These are phyloP conservation scores for Hordeum vulgare DNA, from an alignment of 176 grass and related monocot genomes.

Conservation along the genomic window MorexV3_pseudomolecules_assembly NC_058522.1:533873797-533874296, in stretches of 20 bases:
- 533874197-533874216: conserved; percentile 44
- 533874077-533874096: conserved; percentile 67
- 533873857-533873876: conserved; percentile 87
- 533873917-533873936: conserved; percentile 53
- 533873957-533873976: conserved; percentile 88
- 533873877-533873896: conserved; percentile 91
- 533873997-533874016: conserved; percentile 77
- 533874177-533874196: conserved; percentile 51
- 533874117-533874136: neutral
- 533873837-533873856: conserved; percentile 66
- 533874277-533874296: conserved; percentile 32
- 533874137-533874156: neutral
- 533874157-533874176: conserved; percentile 43
- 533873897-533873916: conserved; percentile 90
- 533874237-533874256: neutral
- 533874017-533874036: conserved; percentile 72
- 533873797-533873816: conserved; percentile 88
- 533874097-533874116: conserved; percentile 38
- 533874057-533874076: conserved; percentile 71
- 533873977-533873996: conserved; percentile 79
- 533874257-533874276: conserved; percentile 36
- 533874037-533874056: conserved; percentile 64
- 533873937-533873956: conserved; percentile 78
- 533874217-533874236: conserved; percentile 16
- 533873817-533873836: conserved; percentile 87